phyloP scores from a whole-genome alignment of 176 grass and related monocot species.

The Puya raimondii region DNA sequence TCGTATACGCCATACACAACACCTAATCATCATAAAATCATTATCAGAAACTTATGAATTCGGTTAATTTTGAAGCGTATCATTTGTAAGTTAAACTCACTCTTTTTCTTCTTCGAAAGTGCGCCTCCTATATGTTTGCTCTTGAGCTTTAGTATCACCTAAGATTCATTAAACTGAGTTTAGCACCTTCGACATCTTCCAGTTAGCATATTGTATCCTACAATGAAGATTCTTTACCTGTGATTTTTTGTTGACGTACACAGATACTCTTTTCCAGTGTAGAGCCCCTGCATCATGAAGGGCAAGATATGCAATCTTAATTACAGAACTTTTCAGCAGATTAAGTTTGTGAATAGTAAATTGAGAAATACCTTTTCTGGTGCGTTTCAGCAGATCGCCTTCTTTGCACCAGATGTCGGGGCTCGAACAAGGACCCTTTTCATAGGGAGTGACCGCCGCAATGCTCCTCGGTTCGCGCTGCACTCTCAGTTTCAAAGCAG shows the following conservation, averaged over 20 bases:
- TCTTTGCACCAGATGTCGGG: conserved; percentile 98
- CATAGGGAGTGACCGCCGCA: conserved; percentile 67
- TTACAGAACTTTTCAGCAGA: not conserved
- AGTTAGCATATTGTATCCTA: not conserved
- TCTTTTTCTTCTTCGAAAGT: conserved; percentile 88
- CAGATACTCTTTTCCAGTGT: conserved; percentile 50
- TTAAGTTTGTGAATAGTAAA: not conserved
- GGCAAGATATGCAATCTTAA: conserved; percentile 12
- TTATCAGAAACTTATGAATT: not conserved
- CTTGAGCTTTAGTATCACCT: conserved; percentile 93
- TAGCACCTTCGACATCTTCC: not conserved
- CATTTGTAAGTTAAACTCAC: conserved; percentile 35
- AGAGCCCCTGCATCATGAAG: conserved; percentile 52
- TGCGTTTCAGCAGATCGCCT: conserved; percentile 78
- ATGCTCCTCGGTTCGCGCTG: conserved; percentile 63
- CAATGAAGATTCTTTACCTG: conserved; percentile 38
- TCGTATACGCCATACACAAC: conserved; percentile 75
- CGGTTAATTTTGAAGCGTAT: not conserved
- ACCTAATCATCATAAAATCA: conserved; percentile 30
- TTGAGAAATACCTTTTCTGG: conserved; percentile 49
- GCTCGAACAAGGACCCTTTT: conserved; percentile 63
- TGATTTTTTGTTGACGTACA: conserved; percentile 83
- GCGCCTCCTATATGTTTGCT: conserved; percentile 91
- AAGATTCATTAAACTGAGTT: conserved; percentile 4
- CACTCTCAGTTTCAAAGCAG: conserved; percentile 62